Base-by-base conservation (phyloP, 331 rosid species). In the Rhamnella rubrinervis region DNA sequence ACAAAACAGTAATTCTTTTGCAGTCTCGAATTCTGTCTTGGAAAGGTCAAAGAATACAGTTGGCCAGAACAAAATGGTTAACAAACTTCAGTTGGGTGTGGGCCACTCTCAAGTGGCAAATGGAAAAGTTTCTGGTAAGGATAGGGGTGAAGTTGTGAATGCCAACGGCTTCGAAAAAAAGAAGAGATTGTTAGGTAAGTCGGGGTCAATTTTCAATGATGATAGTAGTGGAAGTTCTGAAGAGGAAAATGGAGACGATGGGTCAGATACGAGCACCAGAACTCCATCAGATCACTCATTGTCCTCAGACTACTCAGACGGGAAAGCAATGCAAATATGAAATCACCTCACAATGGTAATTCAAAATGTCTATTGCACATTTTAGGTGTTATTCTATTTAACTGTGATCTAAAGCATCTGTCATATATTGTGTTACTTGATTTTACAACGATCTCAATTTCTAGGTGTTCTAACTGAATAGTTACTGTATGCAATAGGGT, bases 261-360 rank as follows among this genome's bases (percentile, higher is more conserved):
- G 53, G 72, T 84, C 92, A 17, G 86, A 75, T 81, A 77, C 78
- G 69, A 91, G 90, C 85, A 82, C 87, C 53, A 77, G 70, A 73
- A 73, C 83, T 72, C 91, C 91, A 39, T 85, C 93, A 53, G 84
- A 83, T 71, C 63, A 71, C 68, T 84, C 91, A 26, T 65, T 77
- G 21, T 67, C 80, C 23, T 86, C 95, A 41, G 85, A 83, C 78
- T 86, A 63, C 78, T 84, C 96, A 25, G 98, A 88, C 31, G 92
- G 78, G 85, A 84, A 74, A 87, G 87, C 80, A 86, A 84, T 59
- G 74, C 87, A 70, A 86, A 73, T 77, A 61, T 62, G 76, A 70
- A 60, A 67, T 70, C 81, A 44, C 77, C 73, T 20, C 73, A 9
- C 28, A 44, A 26, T 28, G 75, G 82, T 70, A 82, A 71, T 67